Conservation (phyloP, 2,329 filamentous ascomycete species). For the Cercospora sojina region DNA sequence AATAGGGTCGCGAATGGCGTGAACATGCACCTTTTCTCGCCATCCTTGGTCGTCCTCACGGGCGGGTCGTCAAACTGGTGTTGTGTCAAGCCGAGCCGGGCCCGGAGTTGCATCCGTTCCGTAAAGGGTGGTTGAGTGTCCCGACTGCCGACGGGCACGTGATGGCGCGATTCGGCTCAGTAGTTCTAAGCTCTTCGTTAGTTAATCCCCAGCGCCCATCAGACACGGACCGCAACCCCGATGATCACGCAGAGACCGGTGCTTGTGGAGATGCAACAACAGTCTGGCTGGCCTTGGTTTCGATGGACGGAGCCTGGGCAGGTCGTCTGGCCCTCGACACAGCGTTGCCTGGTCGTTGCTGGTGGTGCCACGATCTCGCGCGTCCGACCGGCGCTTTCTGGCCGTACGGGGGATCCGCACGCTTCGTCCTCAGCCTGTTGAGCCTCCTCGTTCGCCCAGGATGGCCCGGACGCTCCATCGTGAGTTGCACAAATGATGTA, state of each 20-base stretch:
- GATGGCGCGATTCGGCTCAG: neutral
- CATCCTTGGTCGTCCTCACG: neutral
- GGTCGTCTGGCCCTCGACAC: neutral
- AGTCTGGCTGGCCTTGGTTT: neutral
- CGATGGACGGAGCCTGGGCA: neutral
- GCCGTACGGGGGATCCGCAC: neutral
- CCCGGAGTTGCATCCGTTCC: neutral
- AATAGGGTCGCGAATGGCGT: neutral
- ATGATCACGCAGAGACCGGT: neutral
- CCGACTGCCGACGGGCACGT: neutral
- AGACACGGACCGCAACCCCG: neutral
- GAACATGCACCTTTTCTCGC: neutral
- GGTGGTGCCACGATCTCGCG: neutral
- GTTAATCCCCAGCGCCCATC: neutral
- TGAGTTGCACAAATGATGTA: neutral
- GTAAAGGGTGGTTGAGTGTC: neutral
- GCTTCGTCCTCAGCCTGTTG: neutral
- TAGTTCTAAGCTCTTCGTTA: neutral
- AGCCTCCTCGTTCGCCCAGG: neutral
- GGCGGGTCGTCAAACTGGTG: neutral
- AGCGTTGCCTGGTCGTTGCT: neutral
- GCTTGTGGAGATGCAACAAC: neutral
- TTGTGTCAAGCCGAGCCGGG: neutral
- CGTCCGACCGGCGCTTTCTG: neutral
- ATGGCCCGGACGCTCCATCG: neutral